These are phyloP conservation scores for Fomitopsis palustris DNA, from an alignment of 1,284 basidiomycete species.

Conservation along the genomic window DNA sequence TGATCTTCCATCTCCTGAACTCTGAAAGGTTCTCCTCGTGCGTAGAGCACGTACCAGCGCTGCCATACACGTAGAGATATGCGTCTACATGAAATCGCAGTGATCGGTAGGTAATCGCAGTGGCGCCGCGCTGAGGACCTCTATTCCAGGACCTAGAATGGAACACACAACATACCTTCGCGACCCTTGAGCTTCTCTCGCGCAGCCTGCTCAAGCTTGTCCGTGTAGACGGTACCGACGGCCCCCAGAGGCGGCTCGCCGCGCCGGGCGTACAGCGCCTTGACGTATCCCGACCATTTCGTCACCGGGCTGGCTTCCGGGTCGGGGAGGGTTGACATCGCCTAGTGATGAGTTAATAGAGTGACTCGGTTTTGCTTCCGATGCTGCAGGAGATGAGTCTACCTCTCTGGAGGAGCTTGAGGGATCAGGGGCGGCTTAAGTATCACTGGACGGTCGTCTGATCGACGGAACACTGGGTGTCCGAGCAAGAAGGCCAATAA, in stretches of 20 bases:
- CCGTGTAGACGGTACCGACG: constrained; percentile 37
- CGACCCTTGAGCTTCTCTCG: constrained; percentile 38
- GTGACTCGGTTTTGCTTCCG: neutral
- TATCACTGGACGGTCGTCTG: neutral
- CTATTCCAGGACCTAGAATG: neutral
- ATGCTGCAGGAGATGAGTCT: neutral
- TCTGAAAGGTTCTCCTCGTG: constrained; percentile 52
- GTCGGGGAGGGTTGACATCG: neutral
- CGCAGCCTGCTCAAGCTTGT: constrained; percentile 42
- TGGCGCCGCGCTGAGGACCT: neutral
- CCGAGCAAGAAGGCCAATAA: neutral
- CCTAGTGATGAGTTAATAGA: neutral
- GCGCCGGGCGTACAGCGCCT: constrained; percentile 21
- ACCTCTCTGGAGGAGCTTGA: neutral
- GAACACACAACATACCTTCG: constrained; percentile 26
- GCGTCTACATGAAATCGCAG: constrained; percentile 39
- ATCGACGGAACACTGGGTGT: neutral
- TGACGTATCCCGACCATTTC: constrained; percentile 28
- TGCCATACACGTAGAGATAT: constrained; percentile 60
- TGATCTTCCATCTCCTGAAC: constrained; percentile 58
- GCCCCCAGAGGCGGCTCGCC: constrained; percentile 25
- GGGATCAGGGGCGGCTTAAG: neutral
- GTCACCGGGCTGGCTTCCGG: neutral
- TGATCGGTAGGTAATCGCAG: neutral
- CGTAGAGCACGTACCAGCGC: constrained; percentile 58